phyloP scores from a whole-genome alignment of 352 stramenopile species.

The Phytophthora crassamura region DNA sequence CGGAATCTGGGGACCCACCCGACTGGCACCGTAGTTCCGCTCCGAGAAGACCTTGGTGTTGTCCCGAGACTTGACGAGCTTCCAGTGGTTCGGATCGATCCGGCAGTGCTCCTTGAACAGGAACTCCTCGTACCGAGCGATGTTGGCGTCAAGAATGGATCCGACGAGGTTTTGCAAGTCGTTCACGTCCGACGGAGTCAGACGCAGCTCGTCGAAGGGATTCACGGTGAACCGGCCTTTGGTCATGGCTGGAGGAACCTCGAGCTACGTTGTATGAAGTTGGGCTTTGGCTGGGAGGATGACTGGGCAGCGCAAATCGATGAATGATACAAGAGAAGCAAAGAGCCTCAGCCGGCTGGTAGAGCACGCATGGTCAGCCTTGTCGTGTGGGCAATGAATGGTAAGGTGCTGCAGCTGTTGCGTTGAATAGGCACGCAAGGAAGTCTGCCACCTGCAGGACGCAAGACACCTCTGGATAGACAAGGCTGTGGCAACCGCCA shows the following conservation, averaged over 20 bases:
- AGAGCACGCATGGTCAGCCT: conserved; percentile 9
- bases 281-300: neutral
- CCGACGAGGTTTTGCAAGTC: conserved; percentile 36
- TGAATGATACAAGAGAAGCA: conserved; percentile 6
- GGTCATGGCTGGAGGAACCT: conserved; percentile 8
- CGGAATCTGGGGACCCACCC: conserved; percentile 22
- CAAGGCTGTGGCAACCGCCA: conserved; percentile 1
- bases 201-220: conserved; percentile 37
- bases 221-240: conserved; percentile 44
- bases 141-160: conserved; percentile 36
- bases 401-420: conserved; percentile 17
- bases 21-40: conserved; percentile 22
- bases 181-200: conserved; percentile 36
- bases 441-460: conserved; percentile 6
- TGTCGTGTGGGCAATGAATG: neutral
- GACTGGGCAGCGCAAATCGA: conserved; percentile 11
- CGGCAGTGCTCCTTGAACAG: conserved; percentile 36
- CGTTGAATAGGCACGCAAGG: conserved; percentile 27
- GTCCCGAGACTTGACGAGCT: conserved; percentile 42
- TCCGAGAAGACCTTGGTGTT: conserved; percentile 40
- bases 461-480: conserved; percentile 1
- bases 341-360: conserved; percentile 1
- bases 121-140: conserved; percentile 44
- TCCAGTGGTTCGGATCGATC: conserved; percentile 38
- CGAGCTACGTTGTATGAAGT: neutral